Evolutionary conservation across 139 green algal genomes (phyloP).

Genomic region (Chlamydomonas sphaeroides): DNA sequence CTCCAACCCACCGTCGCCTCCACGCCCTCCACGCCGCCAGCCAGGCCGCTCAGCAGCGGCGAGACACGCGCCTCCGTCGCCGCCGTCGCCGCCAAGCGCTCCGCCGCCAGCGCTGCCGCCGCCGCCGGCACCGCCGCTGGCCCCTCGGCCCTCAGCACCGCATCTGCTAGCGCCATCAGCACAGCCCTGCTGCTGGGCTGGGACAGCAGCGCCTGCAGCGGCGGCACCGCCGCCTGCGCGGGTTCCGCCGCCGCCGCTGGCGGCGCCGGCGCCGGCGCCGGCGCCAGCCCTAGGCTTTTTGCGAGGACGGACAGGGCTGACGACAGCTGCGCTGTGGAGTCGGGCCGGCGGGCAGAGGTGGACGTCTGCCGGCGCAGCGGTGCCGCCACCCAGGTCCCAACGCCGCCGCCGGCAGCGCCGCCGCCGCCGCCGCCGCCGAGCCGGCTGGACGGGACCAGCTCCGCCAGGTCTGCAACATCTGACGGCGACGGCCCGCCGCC

Average conservation of each 20-base stretch:
- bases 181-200: background rate
- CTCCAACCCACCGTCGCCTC: background rate
- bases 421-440: background rate
- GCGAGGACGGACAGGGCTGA: too few species aligned
- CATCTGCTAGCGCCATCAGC: slow-evolving; percentile 11
- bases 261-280: too few species aligned
- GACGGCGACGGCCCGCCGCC: background rate
- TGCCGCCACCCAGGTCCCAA: background rate
- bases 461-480: background rate
- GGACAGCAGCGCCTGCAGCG: slow-evolving; percentile 8
- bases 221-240: background rate
- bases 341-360: background rate
- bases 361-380: background rate
- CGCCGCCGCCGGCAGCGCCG: too few species aligned
- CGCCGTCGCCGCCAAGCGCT: background rate
- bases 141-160: background rate
- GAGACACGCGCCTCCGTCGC: background rate
- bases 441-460: background rate
- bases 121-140: background rate
- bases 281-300: too few species aligned
- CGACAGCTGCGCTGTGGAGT: background rate
- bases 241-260: background rate
- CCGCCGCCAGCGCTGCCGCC: background rate
- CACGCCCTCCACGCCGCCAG: background rate
- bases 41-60: slow-evolving; percentile 1